phyloP scores from a whole-genome alignment of 106 monocot species.

The Cymbidium sinense region DNA sequence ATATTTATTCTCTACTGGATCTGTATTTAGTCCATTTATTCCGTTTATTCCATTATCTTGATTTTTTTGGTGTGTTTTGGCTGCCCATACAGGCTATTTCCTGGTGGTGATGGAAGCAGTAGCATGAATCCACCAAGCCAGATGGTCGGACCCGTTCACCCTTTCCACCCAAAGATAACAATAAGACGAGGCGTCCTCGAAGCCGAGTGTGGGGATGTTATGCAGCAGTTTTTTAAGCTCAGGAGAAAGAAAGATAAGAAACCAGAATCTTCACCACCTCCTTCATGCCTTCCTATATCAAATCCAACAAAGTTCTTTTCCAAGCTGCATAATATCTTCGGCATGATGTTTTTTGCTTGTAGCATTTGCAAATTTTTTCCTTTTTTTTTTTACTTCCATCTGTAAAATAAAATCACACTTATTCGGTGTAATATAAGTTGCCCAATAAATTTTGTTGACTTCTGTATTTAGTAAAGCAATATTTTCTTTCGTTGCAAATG shows the following conservation, averaged over 20 bases:
- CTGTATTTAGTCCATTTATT: neutral
- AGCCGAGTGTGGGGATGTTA: conserved; percentile 63
- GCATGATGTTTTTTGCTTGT: conserved; percentile 58
- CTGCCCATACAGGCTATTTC: conserved; percentile 49
- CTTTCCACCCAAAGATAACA: conserved; percentile 83
- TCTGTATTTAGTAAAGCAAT: too few species aligned
- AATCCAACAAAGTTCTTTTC: conserved; percentile 43
- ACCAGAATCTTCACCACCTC: conserved; percentile 21
- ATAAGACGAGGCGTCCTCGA: conserved; percentile 66
- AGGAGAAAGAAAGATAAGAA: conserved; percentile 58
- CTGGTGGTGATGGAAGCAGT: conserved; percentile 45
- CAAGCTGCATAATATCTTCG: conserved; percentile 60
- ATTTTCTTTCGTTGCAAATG: too few species aligned
- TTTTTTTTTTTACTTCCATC: neutral
- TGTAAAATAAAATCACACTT: neutral
- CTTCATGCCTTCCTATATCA: conserved; percentile 30
- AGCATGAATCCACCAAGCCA: conserved; percentile 20
- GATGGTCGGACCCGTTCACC: conserved; percentile 66
- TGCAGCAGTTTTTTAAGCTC: conserved; percentile 91
- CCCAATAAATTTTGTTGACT: too few species aligned
- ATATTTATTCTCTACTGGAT: neutral
- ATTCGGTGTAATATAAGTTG: too few species aligned
- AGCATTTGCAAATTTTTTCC: conserved; percentile 4
- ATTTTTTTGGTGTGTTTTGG: neutral
- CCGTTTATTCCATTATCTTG: neutral